Evolutionary conservation across 1,284 basidiomycete genomes (phyloP).

Genomic region (Mixia osmundae): DNA sequence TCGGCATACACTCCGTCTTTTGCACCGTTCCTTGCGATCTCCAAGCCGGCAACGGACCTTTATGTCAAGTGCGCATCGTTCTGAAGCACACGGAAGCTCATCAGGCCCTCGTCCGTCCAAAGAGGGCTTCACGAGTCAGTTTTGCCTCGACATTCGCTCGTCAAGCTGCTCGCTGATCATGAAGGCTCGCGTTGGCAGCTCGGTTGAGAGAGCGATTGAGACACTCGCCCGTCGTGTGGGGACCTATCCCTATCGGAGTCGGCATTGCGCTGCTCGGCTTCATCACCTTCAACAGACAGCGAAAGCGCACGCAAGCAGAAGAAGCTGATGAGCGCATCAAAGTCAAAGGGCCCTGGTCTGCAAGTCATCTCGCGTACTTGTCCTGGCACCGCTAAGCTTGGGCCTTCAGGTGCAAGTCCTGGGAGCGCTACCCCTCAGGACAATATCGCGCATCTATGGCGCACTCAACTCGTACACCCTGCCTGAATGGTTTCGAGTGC

Average conservation of each 20-base stretch:
- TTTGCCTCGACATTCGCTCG: no score
- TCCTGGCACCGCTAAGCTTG: background rate
- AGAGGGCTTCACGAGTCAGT: no score
- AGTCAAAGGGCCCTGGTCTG: constrained; percentile 84
- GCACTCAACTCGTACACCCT: constrained; percentile 59
- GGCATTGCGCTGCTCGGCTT: constrained; percentile 66
- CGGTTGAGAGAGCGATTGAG: background rate
- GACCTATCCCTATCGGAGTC: constrained; percentile 74
- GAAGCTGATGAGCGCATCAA: constrained; percentile 43
- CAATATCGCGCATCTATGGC: constrained; percentile 86
- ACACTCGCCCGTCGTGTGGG: constrained; percentile 77
- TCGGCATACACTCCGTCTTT: no score
- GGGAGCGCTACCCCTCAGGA: constrained; percentile 77
- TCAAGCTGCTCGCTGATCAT: no score
- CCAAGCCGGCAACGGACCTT: no score
- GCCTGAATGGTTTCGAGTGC: constrained; percentile 80
- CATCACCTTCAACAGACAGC: constrained; percentile 25
- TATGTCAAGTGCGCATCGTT: no score
- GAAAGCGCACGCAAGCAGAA: constrained; percentile 26
- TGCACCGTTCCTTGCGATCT: no score
- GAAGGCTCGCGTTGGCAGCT: background rate
- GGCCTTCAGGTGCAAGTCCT: constrained; percentile 62
- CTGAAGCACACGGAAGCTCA: no score
- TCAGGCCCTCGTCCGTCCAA: no score
- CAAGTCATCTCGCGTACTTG: constrained; percentile 25